phyloP scores from a whole-genome alignment of 768 basidiomycete genomes.

The Boletus insuetus region DNA sequence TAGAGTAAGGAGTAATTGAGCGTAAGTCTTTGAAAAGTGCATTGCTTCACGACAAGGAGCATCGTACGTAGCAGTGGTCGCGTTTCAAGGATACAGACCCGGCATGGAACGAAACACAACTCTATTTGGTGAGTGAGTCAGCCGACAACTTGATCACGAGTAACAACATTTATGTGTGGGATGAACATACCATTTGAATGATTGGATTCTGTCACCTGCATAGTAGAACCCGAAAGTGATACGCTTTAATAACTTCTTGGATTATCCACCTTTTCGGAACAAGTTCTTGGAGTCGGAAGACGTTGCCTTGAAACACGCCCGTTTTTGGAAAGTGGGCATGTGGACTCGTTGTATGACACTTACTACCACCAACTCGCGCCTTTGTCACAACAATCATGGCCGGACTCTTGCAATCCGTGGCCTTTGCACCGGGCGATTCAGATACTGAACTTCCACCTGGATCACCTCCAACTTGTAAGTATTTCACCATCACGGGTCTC shows the following conservation, averaged over 20 bases:
- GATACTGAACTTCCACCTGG: slow-evolving; percentile 55
- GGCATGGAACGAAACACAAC: background rate
- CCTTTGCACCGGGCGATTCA: slow-evolving; percentile 28
- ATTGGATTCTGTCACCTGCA: too few species aligned
- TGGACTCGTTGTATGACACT: background rate
- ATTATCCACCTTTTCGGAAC: too few species aligned
- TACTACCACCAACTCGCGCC: background rate
- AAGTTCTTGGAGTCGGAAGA: too few species aligned
- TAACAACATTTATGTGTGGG: too few species aligned
- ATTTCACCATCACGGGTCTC: background rate
- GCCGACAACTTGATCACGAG: too few species aligned
- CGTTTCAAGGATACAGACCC: background rate
- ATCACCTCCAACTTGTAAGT: slow-evolving; percentile 61
- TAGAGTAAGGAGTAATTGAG: slow-evolving; percentile 58
- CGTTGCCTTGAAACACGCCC: background rate
- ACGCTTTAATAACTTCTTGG: too few species aligned
- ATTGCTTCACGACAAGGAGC: slow-evolving; percentile 33
- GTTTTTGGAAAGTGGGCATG: slow-evolving; percentile 16
- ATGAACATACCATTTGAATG: too few species aligned
- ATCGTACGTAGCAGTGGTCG: background rate
- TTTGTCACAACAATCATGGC: slow-evolving; percentile 15
- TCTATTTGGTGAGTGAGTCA: too few species aligned
- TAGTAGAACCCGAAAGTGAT: too few species aligned
- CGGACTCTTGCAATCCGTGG: slow-evolving; percentile 12
- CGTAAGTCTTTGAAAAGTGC: slow-evolving; percentile 75